Evolutionary conservation across 345 rosid genomes (phyloP), one percentile per base, ranked within the genome.

Genomic region (Acer negundo): DNA sequence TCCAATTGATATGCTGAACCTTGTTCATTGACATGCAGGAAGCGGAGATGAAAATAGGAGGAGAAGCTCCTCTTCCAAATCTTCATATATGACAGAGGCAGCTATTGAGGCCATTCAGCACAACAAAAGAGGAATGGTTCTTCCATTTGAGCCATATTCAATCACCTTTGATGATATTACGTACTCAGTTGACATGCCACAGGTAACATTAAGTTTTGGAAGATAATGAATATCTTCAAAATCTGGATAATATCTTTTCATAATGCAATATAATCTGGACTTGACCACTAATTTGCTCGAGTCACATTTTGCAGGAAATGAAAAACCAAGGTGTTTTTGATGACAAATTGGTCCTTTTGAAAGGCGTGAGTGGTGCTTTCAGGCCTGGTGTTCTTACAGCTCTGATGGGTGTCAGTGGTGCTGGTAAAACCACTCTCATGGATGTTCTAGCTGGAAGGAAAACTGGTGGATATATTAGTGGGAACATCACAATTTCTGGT

Each of bases 161-260:
- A 80, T 90, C 31, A 85, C 89, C 26, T 88, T 90, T 69, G 87
- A 88, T 31, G 84, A 85, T 3, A 61, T 90, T 40, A 63, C 19
- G 20, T 90, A 90, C 75, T 84, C 88, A 8, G 88, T 90, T n/a
- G 88, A 88, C 79, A 88, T 90, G 92, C 94, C 94, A n/a, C 83
- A 61, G 90, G 94, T 87, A 82, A 44, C 35, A 49, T 62, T 10
- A 76, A 66, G 22, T 42, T 64, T 55, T 7, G 2, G 7, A 55
- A 70, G 9, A 44, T 19, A 58, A 15, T 22, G 12, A 9, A 8
- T 16, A 4, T 24, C 5, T 17, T 7, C 6, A 61, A 61, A 44
- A 62, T 6, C 23, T 22, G 20, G 22, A 16, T 15, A n/a, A 56
- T 42, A 24, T 24, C 20, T 24, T 44, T 10, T 8, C 23, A 67